Evolutionary conservation across 768 basidiomycete species (phyloP), one percentile per base, ranked within the genome.

Genomic region (Albatrellus ellisii): DNA sequence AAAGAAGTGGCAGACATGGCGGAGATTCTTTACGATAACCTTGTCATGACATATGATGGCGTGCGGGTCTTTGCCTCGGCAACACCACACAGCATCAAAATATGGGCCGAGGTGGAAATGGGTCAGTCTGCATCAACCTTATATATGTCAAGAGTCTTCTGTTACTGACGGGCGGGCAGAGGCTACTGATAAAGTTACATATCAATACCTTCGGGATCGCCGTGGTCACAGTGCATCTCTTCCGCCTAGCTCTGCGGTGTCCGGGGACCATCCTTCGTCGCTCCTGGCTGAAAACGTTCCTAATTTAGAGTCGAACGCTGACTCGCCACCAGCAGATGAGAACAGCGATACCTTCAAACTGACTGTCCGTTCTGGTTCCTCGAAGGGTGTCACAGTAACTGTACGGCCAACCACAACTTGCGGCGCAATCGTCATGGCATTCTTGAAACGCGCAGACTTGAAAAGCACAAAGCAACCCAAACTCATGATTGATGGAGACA

Each of bases 391-490:
- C 36, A 66, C 68, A 1, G 64, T 89, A 25, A 78, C 68, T 2
- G 85, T 87, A 5, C 77, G 82, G 6, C 69, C 73, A 6, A 79
- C 78, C 15, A 84, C 85, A 15, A 85, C 72, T 42, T 86, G 84
- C 43, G 77, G 76, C 11, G 73, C 78, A 0, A 81, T 89, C 42
- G 71, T 88, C 39, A 72, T 70, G 50, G 81, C 79, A 0, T 89
- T 80, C 57, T 61, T 89, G 53, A 82, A 73, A 56, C 75, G 72
- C 52, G 73, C 75, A 4, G 77, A 72, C 1, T 54, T 87, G 41
- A 65, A 68, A 24, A 69, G 71, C 36, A 64, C 73, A 31, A 79
- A 79, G 48, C 60, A 64, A 21, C 78, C 77, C 6, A 61, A 56
- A 31, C 52, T 87, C 27, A 66, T 63, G 50, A 61, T 88, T 18